Percentiles rank a stretch among this genome's conserved stretches.
Conservation (phyloP, 768 basidiomycete species). For the Russula virescens region DNA sequence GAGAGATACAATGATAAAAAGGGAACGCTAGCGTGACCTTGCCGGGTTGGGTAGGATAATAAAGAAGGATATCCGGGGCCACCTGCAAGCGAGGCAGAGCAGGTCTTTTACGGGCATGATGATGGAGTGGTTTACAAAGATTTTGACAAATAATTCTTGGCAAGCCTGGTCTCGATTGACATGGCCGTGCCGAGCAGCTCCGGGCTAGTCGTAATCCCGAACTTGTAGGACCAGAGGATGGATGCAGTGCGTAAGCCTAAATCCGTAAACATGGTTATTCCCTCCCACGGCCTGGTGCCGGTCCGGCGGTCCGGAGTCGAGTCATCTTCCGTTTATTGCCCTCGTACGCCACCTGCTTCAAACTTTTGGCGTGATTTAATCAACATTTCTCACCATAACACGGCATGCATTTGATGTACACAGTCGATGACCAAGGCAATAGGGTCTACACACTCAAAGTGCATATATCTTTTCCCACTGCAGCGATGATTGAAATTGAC, state of each 20-base stretch:
- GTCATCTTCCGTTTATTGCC: neutral
- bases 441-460: slow-evolving; percentile 94
- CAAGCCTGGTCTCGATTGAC: neutral
- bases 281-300: no score
- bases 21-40: neutral
- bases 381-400: slow-evolving; percentile 7
- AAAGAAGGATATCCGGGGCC: neutral
- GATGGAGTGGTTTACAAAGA: slow-evolving; percentile 1
- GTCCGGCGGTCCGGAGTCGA: neutral
- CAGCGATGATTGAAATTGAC: slow-evolving; percentile 1
- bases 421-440: slow-evolving; percentile 65
- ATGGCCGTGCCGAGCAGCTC: no score
- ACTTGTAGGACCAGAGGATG: no score
- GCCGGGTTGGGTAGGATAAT: neutral
- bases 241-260: no score
- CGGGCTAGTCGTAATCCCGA: no score
- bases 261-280: no score
- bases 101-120: slow-evolving; percentile 10
- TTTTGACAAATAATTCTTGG: neutral
- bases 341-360: neutral
- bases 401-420: slow-evolving; percentile 97
- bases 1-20: neutral
- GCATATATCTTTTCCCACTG: slow-evolving; percentile 21
- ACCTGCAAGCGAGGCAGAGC: neutral
- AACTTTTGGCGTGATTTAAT: no score